phyloP scores from a whole-genome alignment of 2,329 filamentous ascomycete species.

The Diaporthe sp. region DNA sequence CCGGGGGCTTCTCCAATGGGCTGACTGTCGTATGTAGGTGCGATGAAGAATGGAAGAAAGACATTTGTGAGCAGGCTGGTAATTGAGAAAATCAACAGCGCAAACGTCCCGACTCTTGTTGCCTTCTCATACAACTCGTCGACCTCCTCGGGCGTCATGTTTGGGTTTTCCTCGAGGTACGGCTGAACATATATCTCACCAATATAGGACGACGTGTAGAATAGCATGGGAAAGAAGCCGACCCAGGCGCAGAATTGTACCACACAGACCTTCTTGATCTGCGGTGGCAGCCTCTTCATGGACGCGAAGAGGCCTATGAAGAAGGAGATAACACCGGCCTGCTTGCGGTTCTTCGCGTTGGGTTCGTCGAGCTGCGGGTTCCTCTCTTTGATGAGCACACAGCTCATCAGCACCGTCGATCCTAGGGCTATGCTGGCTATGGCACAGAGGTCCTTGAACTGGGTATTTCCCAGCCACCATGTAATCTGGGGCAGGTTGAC shows the following conservation, averaged over 20 bases:
- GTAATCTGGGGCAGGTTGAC: slow-evolving; percentile 80
- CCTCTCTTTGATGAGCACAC: slow-evolving; percentile 77
- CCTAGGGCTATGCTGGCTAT: slow-evolving; percentile 83
- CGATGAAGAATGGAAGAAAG: slow-evolving; percentile 86
- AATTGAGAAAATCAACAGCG: slow-evolving; percentile 88
- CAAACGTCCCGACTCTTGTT: slow-evolving; percentile 89
- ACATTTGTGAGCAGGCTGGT: slow-evolving; percentile 87
- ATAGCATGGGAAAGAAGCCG: slow-evolving; percentile 94
- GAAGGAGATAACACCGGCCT: slow-evolving; percentile 78
- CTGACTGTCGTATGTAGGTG: slow-evolving; percentile 77
- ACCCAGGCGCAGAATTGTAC: slow-evolving; percentile 92
- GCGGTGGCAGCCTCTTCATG: slow-evolving; percentile 82
- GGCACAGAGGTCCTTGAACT: slow-evolving; percentile 93
- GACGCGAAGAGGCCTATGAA: slow-evolving; percentile 83
- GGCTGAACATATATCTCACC: slow-evolving; percentile 93
- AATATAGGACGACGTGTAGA: slow-evolving; percentile 95
- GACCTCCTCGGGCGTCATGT: slow-evolving; percentile 82
- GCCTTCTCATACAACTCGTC: slow-evolving; percentile 85
- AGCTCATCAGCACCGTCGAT: slow-evolving; percentile 78
- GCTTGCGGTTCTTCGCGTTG: slow-evolving; percentile 63
- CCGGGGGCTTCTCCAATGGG: slow-evolving; percentile 49
- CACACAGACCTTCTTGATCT: slow-evolving; percentile 84
- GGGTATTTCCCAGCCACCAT: slow-evolving; percentile 85
- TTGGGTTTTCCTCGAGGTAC: slow-evolving; percentile 79
- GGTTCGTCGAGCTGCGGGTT: slow-evolving; percentile 82